Evolutionary conservation across 768 basidiomycete species (phyloP), one percentile per base, ranked within the genome.

Genomic region (Neoboletus brunneissimus): DNA sequence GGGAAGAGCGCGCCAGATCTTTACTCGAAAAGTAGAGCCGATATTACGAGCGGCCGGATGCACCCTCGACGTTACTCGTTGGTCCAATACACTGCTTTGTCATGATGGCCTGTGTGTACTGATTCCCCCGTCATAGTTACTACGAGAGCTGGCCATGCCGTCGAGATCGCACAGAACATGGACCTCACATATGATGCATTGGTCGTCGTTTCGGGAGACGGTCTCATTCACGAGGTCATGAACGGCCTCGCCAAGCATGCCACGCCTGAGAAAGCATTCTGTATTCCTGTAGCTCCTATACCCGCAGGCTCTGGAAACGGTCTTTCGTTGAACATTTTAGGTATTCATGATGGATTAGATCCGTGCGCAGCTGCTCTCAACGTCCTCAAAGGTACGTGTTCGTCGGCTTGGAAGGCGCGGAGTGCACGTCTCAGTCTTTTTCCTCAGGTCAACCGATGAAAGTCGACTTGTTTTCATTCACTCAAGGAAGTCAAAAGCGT

Each of bases 271-370:
- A 77, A 75, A 46, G 91, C 88, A 0, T 81, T 94, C 54, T 68
- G 66, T 44, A 83, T 84, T 31, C 90, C 93, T 2, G 72, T 95
- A 25, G 84, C 85, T 0, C 90, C 87, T 4, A 83, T 94, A 65
- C 90, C 93, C 6, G 85, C 87, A 18, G 91, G 91, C 3, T 89
- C 89, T 13, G 91, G 87, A 5, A 94, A 94, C 60, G 91, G 83
- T 3, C 72, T 87, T 23, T 79, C 86, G 25, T 68, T 94, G 25
- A 92, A 91, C 63, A 69, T 94, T 18, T 70, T 92, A 22, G 91
- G 91, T 54, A 56, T 60, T 40, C 59, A 86, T 82, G 82, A 87
- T 44, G 90, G 88, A 6, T 77, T 84, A 47, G 88, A 93, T 66
- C 77, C 87, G n/a, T 77, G 76, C 16, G 78, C 77, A n/a, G 89